Base-by-base conservation (phyloP, 2,329 filamentous ascomycete genomes). In the Xylariaceae sp. region DNA sequence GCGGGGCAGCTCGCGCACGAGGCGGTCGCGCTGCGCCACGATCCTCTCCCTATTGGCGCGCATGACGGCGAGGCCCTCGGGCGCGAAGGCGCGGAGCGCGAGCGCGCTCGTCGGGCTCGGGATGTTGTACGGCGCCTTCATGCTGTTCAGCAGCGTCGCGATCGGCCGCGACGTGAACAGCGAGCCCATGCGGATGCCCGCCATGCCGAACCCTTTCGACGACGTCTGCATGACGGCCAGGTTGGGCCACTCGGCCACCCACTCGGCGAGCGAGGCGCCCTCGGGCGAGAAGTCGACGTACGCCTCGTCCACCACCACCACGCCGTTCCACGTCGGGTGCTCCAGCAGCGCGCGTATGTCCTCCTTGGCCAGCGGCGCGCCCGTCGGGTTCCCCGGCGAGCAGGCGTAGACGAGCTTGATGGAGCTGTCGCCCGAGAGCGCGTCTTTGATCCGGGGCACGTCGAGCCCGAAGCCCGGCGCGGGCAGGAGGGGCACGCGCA, bases 41-140 rank as follows among this genome's bases (percentile, higher is more conserved):
- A 97, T 83, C 53, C 74, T 73, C n/a, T 71, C 72, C 29, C 76
- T 73, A 62, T 94, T 84, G 19, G 53, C 62, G 27, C 70, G 69
- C 89, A 96, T 95, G 11, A 83, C 72, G 1, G 70, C 66, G 31
- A 97, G 62, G 18, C 89, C 89, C 13, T 70, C 63, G 0, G 71
- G 66, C 1, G 76, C 71, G 27, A 97, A 68, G 3, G 87, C 89
- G 15, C 82, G 77, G 26, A 71, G 75, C 1, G 89, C 92, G 13
- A 98, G 72, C 24, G 83, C 80, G 53, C 83, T 88, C 1, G 90
- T 96, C 0, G 88, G 88, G 53, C 82, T 90, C 3, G 88, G 84
- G 54, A 98, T 82, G 65, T 96, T 97, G 69, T 98, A 98, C 0
- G 92, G 92, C 0, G 92, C 90, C 66, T 97, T 97, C 56, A 98